phyloP scores from a whole-genome alignment of 2,329 filamentous ascomycete species.

The Cytospora schulzeri region DNA sequence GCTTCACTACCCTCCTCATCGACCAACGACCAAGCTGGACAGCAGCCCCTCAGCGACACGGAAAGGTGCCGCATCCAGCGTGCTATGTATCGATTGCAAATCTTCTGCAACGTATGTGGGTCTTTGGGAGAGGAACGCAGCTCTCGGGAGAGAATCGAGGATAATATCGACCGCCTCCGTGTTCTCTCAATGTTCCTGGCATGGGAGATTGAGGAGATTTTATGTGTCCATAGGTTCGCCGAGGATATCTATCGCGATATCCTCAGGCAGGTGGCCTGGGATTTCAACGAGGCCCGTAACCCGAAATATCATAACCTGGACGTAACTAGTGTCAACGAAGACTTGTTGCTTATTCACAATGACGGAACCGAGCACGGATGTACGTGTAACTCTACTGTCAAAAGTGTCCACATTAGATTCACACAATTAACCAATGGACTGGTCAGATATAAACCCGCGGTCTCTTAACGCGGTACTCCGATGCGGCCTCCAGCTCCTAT shows the following conservation, averaged over 20 bases:
- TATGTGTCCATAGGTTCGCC: constrained; percentile 8
- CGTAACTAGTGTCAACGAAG: background rate
- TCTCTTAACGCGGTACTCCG: background rate
- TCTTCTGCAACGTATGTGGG: constrained; percentile 23
- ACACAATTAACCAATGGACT: background rate
- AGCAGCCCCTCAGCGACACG: constrained; percentile 6
- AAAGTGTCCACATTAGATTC: background rate
- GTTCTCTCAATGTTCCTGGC: constrained; percentile 5
- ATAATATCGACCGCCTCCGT: background rate
- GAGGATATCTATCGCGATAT: background rate
- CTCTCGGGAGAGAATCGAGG: background rate
- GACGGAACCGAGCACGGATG: background rate
- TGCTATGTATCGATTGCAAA: constrained; percentile 23
- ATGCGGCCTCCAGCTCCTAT: background rate
- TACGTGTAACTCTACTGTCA: background rate
- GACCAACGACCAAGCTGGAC: background rate
- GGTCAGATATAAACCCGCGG: background rate
- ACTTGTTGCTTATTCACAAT: background rate
- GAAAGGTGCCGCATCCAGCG: constrained; percentile 24
- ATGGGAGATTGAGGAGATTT: constrained; percentile 12
- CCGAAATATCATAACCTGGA: constrained; percentile 2
- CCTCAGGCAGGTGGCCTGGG: constrained; percentile 10
- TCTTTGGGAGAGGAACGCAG: constrained; percentile 1
- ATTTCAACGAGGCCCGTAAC: constrained; percentile 3
- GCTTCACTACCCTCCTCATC: constrained; percentile 6